Percentiles rank a stretch among this genome's conserved stretches.
phyloP scores from a whole-genome alignment of 441 rosid genomes.

The Bocquillonia castaneifolia region DNA sequence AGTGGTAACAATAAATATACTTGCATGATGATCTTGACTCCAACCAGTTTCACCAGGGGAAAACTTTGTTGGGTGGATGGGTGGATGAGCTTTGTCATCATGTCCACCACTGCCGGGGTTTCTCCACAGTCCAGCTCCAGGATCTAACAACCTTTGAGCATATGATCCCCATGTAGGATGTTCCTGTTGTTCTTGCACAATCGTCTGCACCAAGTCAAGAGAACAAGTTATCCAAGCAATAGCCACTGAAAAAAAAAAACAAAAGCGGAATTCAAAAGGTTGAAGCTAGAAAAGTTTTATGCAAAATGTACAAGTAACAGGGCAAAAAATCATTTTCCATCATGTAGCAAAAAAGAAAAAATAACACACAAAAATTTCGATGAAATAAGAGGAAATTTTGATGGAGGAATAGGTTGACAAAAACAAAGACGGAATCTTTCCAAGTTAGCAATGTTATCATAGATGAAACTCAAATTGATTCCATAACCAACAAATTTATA shows the following conservation, averaged over 20 bases:
- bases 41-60: constrained; percentile 75
- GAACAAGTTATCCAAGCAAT: constrained; percentile 7
- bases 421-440: not conserved
- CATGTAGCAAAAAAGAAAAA: not conserved
- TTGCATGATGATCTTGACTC: constrained; percentile 88
- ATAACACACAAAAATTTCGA: not conserved
- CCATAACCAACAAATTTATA: not conserved
- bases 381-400: not conserved
- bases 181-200: constrained; percentile 75
- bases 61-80: constrained; percentile 93
- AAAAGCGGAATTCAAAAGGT: not conserved
- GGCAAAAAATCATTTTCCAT: not conserved
- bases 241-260: not conserved
- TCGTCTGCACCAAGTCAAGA: constrained; percentile 44
- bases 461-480: not conserved
- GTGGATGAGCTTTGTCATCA: constrained; percentile 98
- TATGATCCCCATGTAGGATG: constrained; percentile 92
- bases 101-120: constrained; percentile 91
- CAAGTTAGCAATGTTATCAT: not conserved
- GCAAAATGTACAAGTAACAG: not conserved
- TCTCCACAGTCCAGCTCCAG: constrained; percentile 79
- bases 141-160: constrained; percentile 71
- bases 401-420: not conserved
- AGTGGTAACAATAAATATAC: constrained; percentile 20
- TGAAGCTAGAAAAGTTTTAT: not conserved